These are phyloP conservation scores for Chrysochromulina parva DNA, from an alignment of 78 protist genomes.

Conservation along the genomic window DNA sequence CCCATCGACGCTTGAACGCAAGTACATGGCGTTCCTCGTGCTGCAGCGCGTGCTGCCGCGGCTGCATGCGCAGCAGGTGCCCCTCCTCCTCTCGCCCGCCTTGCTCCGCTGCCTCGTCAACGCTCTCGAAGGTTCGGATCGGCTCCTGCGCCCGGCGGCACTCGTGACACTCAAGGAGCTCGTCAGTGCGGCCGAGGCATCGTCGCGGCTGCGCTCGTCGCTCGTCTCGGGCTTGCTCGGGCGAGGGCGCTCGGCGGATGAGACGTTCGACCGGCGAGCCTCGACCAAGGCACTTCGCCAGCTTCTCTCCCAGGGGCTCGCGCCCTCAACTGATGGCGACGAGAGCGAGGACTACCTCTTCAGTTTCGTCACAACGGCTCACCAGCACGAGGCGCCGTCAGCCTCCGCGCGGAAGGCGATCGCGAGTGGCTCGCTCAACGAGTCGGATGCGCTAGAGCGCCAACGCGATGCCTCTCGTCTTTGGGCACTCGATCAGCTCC, in stretches of 20 bases:
- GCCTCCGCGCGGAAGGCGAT: too few species aligned
- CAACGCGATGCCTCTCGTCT: neutral
- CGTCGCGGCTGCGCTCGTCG: neutral
- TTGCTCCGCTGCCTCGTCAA: neutral
- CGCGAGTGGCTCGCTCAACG: too few species aligned
- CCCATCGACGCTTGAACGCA: constrained; percentile 9
- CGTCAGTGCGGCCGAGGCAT: neutral
- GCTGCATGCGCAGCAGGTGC: neutral
- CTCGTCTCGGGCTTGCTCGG: neutral
- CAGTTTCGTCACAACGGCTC: too few species aligned
- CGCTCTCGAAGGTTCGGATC: neutral
- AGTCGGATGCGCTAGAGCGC: neutral
- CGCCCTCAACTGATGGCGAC: neutral
- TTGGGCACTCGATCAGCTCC: constrained; percentile 5
- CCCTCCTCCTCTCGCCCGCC: neutral
- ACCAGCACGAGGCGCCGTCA: too few species aligned
- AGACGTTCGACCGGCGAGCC: neutral
- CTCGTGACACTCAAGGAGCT: neutral
- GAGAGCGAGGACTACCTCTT: neutral
- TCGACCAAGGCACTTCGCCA: neutral
- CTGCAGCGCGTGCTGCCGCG: neutral
- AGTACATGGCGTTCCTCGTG: neutral
- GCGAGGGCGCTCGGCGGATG: neutral
- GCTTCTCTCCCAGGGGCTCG: neutral
- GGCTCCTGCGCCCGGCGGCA: neutral